Evolutionary conservation across 2,329 filamentous ascomycete genomes (phyloP).

Genomic region (Aphanoascus verrucosus): DNA sequence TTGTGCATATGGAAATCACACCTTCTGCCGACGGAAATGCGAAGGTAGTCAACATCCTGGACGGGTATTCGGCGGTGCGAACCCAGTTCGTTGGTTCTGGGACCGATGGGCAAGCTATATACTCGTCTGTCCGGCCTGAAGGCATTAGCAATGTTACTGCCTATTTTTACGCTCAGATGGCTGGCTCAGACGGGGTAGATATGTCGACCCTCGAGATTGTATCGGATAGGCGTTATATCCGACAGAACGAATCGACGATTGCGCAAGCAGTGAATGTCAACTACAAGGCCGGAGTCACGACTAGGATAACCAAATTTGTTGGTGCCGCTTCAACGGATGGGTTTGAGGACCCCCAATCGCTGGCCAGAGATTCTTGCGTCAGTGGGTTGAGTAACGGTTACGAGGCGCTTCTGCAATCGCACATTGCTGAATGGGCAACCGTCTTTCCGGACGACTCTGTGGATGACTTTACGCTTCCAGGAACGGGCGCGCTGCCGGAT

Average conservation of each 20-base stretch:
- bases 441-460: slow-evolving; percentile 53
- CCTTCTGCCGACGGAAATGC: slow-evolving; percentile 44
- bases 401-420: slow-evolving; percentile 43
- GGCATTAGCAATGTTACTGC: slow-evolving; percentile 54
- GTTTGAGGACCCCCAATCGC: slow-evolving; percentile 46
- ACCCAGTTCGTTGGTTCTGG: slow-evolving; percentile 50
- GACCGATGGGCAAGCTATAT: slow-evolving; percentile 48
- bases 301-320: slow-evolving; percentile 55
- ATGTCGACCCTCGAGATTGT: slow-evolving; percentile 36
- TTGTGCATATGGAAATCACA: slow-evolving; percentile 50
- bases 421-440: slow-evolving; percentile 51
- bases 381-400: slow-evolving; percentile 46
- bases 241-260: slow-evolving; percentile 52
- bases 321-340: slow-evolving; percentile 60
- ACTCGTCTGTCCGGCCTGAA: slow-evolving; percentile 52
- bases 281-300: slow-evolving; percentile 43
- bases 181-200: slow-evolving; percentile 32
- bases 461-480: slow-evolving; percentile 50
- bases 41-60: slow-evolving; percentile 55
- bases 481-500: slow-evolving; percentile 46
- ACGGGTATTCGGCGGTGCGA: slow-evolving; percentile 57
- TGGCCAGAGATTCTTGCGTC: slow-evolving; percentile 47
- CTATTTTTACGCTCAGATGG: slow-evolving; percentile 43
- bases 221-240: slow-evolving; percentile 40
- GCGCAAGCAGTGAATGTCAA: slow-evolving; percentile 49